Evolutionary conservation across 73 alveolate genomes (phyloP).

Genomic region (Symbiodinium pilosum): DNA sequence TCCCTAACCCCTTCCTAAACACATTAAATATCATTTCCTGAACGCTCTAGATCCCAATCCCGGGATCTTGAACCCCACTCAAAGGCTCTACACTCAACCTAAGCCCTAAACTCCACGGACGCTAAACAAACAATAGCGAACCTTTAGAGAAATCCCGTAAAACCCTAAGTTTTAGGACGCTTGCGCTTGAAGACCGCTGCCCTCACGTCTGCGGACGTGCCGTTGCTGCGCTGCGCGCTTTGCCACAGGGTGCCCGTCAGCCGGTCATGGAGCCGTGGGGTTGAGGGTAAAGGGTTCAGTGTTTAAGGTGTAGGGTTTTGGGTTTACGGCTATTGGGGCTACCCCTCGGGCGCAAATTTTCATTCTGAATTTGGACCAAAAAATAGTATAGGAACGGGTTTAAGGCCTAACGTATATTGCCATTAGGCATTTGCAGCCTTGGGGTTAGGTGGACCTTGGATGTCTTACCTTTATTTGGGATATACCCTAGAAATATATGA

Average conservation of each 20-base stretch:
- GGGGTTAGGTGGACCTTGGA: no score
- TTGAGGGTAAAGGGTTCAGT: background rate
- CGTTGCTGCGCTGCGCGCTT: background rate
- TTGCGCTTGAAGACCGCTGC: constrained; percentile 11
- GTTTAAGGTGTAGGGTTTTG: background rate
- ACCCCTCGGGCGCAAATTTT: background rate
- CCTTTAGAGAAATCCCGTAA: background rate
- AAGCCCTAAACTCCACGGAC: background rate
- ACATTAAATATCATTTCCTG: no score
- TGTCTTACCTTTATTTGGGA: no score
- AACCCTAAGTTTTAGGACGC: background rate
- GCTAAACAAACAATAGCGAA: no score
- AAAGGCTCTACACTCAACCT: no score
- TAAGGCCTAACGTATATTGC: no score
- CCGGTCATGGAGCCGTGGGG: background rate
- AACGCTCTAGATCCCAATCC: no score
- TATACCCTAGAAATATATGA: no score
- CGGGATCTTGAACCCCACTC: no score
- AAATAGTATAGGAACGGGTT: no score
- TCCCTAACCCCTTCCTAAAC: no score
- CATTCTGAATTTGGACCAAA: background rate
- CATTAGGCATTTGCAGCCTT: no score
- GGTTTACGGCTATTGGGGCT: background rate
- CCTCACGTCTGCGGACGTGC: constrained; percentile 25
- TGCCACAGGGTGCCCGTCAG: background rate